These are phyloP conservation scores for Blastocystis hominis DNA, from an alignment of 352 stramenopile genomes.

Conservation along the genomic window DNA sequence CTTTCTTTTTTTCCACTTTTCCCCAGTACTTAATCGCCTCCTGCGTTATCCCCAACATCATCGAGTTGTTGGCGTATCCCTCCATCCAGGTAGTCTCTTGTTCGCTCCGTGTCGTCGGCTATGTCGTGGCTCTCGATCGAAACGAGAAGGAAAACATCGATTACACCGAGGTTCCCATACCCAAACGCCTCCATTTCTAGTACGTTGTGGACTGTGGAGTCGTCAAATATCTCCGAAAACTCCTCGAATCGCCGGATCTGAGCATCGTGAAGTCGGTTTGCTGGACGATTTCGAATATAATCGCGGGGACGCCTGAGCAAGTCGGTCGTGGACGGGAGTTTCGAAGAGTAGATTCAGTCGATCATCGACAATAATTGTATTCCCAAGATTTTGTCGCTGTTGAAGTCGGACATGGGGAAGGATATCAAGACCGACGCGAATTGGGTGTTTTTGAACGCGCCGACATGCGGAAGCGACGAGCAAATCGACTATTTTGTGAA, in stretches of 20 bases:
- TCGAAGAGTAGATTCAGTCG: constrained; percentile 76
- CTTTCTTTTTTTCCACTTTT: background rate
- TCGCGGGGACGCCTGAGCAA: constrained; percentile 86
- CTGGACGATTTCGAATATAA: constrained; percentile 92
- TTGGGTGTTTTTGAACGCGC: constrained; percentile 95
- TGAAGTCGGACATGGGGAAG: constrained; percentile 73
- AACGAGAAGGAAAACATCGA: constrained; percentile 62
- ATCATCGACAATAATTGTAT: constrained; percentile 36
- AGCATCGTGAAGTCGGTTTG: constrained; percentile 95
- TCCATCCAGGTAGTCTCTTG: background rate
- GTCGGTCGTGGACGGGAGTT: constrained; percentile 87
- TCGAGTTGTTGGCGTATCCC: background rate
- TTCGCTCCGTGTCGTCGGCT: constrained; percentile 11
- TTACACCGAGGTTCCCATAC: constrained; percentile 64
- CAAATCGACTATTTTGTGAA: constrained; percentile 77
- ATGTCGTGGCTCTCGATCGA: constrained; percentile 1
- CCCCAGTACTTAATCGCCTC: constrained; percentile 12
- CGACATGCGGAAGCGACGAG: constrained; percentile 86
- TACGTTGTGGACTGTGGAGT: constrained; percentile 90
- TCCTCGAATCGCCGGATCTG: constrained; percentile 86
- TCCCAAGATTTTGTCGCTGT: background rate
- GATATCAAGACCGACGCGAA: constrained; percentile 92
- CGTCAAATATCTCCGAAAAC: constrained; percentile 77
- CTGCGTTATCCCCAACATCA: constrained; percentile 14
- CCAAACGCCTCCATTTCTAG: constrained; percentile 59